Conservation (phyloP, 768 basidiomycete genomes). For the Royoungia palumana region DNA sequence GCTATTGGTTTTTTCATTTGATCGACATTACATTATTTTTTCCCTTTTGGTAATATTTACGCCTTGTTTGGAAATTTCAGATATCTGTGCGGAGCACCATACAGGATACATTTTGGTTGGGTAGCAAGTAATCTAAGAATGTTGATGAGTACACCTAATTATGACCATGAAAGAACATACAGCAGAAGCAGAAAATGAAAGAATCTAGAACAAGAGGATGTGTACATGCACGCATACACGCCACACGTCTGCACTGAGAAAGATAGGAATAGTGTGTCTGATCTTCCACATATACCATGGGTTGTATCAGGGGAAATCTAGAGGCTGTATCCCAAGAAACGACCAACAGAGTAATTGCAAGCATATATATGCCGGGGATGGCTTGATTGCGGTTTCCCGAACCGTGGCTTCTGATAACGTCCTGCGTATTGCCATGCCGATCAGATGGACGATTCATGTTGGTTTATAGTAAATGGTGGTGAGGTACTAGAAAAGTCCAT, state of each 20-base stretch:
- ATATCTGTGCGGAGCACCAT: background rate
- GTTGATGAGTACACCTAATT: conserved; percentile 14
- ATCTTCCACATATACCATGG: conserved; percentile 19
- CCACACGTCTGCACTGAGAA: conserved; percentile 3
- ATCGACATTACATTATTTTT: no score
- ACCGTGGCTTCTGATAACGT: conserved; percentile 22
- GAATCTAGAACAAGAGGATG: conserved; percentile 5
- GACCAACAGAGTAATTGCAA: conserved; percentile 21
- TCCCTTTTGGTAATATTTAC: no score
- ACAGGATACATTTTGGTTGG: conserved; percentile 17
- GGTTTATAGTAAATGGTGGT: conserved; percentile 85
- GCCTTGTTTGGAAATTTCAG: no score
- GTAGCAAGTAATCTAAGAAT: conserved; percentile 19
- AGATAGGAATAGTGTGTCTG: conserved; percentile 14
- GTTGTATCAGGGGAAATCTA: conserved; percentile 25
- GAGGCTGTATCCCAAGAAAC: conserved; percentile 26
- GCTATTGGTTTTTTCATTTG: conserved; percentile 39
- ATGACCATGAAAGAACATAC: conserved; percentile 17
- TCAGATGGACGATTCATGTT: conserved; percentile 34
- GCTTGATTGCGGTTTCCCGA: conserved; percentile 8
- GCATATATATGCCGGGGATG: conserved; percentile 26
- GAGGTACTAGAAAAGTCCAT: conserved; percentile 55
- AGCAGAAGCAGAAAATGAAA: conserved; percentile 9
- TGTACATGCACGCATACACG: conserved; percentile 9
- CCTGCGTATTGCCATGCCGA: conserved; percentile 21